A percentile compares a stretch with the other conserved stretches of the same genome.
Conservation (phyloP, 2,329 filamentous ascomycete species). For the Fusarium heterosporum region DNA sequence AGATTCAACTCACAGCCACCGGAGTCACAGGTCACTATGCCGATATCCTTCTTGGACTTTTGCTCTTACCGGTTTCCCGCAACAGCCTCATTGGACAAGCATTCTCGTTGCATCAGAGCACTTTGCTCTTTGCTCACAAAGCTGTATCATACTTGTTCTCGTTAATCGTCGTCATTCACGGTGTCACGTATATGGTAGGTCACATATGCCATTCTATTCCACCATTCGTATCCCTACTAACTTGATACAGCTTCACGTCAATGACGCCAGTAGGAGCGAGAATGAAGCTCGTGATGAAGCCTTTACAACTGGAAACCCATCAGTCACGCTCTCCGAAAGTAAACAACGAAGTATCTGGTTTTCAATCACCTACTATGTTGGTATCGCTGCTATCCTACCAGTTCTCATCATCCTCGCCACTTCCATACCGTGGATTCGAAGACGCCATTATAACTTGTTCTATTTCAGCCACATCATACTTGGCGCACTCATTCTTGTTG, state of each 20-base stretch:
- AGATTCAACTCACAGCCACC: neutral
- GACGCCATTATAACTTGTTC: neutral
- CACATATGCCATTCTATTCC: too few relatives aligned
- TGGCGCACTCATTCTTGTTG: neutral
- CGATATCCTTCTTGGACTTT: neutral
- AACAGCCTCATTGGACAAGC: neutral
- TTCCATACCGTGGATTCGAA: neutral
- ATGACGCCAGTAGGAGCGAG: neutral
- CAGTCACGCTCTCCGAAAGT: neutral
- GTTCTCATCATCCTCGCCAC: neutral
- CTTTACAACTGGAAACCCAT: neutral
- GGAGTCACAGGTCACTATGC: neutral
- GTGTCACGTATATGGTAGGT: neutral
- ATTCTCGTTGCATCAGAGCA: neutral
- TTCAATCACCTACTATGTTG: neutral
- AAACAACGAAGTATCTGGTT: neutral
- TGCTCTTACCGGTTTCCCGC: neutral
- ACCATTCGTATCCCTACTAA: neutral
- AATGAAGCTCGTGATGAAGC: neutral
- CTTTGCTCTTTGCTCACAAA: neutral
- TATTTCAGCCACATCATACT: neutral
- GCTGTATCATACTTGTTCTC: neutral
- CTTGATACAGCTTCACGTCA: neutral
- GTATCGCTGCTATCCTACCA: neutral
- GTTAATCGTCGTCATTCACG: neutral